Evolutionary conservation across 2,329 filamentous ascomycete genomes (phyloP).

Genomic region (Fusarium nodosum): DNA sequence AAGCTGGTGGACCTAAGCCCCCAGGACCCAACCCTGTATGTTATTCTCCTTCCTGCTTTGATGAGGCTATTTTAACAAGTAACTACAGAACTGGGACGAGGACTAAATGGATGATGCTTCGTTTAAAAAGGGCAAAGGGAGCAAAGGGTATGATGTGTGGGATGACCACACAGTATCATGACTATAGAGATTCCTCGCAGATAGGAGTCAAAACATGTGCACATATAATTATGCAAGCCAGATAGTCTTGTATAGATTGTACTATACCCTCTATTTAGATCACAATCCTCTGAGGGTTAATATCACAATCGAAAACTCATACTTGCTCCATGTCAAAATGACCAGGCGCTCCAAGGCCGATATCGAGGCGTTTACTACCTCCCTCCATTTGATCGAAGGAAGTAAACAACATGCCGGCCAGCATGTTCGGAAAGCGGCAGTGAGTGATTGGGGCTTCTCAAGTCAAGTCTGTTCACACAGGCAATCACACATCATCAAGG

Average conservation of each 20-base stretch:
- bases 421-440: not conserved
- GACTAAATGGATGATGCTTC: slow-evolving; percentile 62
- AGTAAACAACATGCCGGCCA: too few species aligned
- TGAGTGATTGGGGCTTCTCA: too few species aligned
- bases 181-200: slow-evolving; percentile 46
- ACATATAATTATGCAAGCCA: slow-evolving; percentile 30
- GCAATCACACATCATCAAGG: not conserved
- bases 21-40: slow-evolving; percentile 87
- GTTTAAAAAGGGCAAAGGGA: slow-evolving; percentile 39
- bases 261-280: slow-evolving; percentile 19
- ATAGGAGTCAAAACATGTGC: slow-evolving; percentile 33
- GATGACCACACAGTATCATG: slow-evolving; percentile 36
- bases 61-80: slow-evolving; percentile 49
- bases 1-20: slow-evolving; percentile 97
- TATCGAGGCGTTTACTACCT: not conserved
- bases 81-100: slow-evolving; percentile 71
- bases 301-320: slow-evolving; percentile 18
- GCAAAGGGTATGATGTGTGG: slow-evolving; percentile 39
- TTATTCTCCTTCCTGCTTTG: slow-evolving; percentile 22
- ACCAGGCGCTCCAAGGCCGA: not conserved
- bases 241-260: slow-evolving; percentile 14
- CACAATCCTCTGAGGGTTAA: slow-evolving; percentile 11
- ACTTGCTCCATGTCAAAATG: not conserved
- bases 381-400: too few species aligned
- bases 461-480: too few species aligned